Conservation (phyloP, 331 rosid species). For the Prunus yedoensis region DNA sequence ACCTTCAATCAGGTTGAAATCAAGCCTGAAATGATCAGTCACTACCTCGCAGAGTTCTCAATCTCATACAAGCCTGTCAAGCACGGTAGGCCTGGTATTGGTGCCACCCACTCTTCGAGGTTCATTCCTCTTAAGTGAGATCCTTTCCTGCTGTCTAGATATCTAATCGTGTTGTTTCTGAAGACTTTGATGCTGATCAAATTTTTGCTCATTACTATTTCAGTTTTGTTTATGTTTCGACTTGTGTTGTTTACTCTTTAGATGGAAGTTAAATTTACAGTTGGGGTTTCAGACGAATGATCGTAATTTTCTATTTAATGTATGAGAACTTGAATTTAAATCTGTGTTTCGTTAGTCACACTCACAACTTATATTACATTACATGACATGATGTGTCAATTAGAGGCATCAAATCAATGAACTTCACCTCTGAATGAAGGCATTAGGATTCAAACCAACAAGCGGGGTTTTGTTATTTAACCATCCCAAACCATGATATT, state of each 20-base stretch:
- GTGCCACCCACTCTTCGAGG: conserved; percentile 98
- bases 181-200: conserved; percentile 23
- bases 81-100: conserved; percentile 98
- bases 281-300: conserved; percentile 11
- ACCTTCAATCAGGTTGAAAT: conserved; percentile 95
- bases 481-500: too few relatives aligned
- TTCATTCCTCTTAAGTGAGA: conserved; percentile 93
- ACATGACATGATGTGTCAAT: neutral
- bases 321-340: neutral
- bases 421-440: too few relatives aligned
- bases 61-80: conserved; percentile 95
- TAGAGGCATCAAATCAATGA: too few relatives aligned
- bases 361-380: neutral
- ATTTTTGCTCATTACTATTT: conserved; percentile 31
- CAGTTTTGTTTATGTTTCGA: neutral
- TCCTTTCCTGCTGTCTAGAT: conserved; percentile 11
- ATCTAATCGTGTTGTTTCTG: conserved; percentile 19
- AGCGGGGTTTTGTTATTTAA: too few relatives aligned
- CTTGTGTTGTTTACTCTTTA: neutral
- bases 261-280: neutral
- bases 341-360: neutral
- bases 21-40: conserved; percentile 92
- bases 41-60: conserved; percentile 92
- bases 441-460: too few relatives aligned
- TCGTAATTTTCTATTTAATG: neutral